Evolutionary conservation across 176 grass and related monocot genomes (phyloP).

Genomic region (Triticum turgidum): DNA sequence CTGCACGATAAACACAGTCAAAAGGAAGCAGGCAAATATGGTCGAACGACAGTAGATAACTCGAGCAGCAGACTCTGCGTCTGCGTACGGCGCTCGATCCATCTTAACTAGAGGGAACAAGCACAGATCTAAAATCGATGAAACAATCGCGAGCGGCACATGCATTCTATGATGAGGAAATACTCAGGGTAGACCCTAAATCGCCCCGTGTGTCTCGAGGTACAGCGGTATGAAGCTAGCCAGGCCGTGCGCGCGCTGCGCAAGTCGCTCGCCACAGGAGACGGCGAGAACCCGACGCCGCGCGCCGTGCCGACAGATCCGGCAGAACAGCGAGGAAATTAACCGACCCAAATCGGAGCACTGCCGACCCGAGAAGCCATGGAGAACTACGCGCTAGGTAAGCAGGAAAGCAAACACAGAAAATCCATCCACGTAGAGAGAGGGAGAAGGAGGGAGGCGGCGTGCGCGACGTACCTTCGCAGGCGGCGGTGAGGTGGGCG

Average conservation of each 20-base stretch:
- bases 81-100: too few relatives aligned
- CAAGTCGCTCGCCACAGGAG: neutral
- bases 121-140: neutral
- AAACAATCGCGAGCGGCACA: too few relatives aligned
- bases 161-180: neutral
- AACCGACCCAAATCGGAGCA: neutral
- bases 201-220: neutral
- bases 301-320: neutral
- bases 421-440: neutral
- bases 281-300: neutral
- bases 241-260: neutral
- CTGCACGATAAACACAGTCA: too few relatives aligned
- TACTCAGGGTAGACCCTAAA: neutral
- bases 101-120: neutral
- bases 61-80: too few relatives aligned
- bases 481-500: conserved; percentile 23
- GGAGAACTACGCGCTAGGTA: too few relatives aligned
- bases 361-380: neutral
- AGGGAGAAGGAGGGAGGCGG: neutral
- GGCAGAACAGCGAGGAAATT: neutral
- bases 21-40: too few relatives aligned
- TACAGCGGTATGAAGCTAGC: neutral
- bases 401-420: neutral
- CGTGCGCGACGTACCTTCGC: neutral
- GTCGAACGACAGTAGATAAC: too few relatives aligned